Percentiles rank a stretch among this genome's conserved stretches.
These are phyloP conservation scores for Cardamine resedifolia DNA, from an alignment of 345 rosid genomes.

Conservation along the genomic window DNA sequence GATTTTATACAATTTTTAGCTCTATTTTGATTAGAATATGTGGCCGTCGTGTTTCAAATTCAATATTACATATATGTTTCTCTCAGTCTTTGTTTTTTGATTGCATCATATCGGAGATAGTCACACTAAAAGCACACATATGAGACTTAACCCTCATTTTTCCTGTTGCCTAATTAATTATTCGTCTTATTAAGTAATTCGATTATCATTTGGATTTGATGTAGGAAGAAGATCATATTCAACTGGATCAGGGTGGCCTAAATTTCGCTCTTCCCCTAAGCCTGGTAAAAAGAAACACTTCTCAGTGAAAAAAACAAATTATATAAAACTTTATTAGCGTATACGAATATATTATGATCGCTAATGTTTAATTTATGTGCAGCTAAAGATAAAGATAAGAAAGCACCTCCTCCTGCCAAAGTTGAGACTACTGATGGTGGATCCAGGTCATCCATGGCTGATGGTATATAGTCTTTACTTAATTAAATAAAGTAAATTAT, in stretches of 20 bases:
- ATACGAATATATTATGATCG: not conserved
- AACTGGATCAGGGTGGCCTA: not conserved
- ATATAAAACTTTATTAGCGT: not conserved
- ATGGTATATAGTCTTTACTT: slow-evolving; percentile 3
- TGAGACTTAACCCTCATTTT: not conserved
- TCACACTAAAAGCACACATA: not conserved
- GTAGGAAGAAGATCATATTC: slow-evolving; percentile 18
- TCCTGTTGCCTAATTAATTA: not conserved
- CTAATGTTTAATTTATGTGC: not conserved
- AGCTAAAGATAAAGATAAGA: slow-evolving; percentile 4
- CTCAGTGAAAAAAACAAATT: not conserved
- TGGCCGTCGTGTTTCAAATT: not conserved
- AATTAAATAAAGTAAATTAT: not conserved
- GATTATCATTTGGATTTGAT: not conserved
- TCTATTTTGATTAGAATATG: not conserved
- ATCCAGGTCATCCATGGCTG: not conserved
- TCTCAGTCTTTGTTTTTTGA: not conserved
- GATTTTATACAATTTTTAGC: not conserved
- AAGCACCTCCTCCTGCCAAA: slow-evolving; percentile 7
- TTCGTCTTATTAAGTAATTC: not conserved
- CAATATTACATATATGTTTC: not conserved
- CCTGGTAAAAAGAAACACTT: not conserved
- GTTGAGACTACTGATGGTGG: not conserved
- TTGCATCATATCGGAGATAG: not conserved
- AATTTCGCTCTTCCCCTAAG: not conserved